phyloP scores from a whole-genome alignment of 2,329 filamentous ascomycete genomes.

The Knufia fluminis region DNA sequence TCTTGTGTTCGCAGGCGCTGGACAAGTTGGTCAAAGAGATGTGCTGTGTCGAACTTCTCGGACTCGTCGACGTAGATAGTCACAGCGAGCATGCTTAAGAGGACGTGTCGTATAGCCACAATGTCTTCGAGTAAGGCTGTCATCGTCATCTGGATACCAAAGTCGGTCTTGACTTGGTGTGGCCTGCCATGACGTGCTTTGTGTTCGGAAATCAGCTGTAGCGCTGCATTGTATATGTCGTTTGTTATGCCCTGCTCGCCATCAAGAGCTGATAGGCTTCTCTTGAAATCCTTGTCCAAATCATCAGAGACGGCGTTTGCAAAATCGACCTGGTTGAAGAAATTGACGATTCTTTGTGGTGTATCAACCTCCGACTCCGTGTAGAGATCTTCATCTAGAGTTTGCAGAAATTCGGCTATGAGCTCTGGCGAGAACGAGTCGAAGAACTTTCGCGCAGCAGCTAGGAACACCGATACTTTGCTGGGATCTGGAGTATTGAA shows the following conservation, averaged over 20 bases:
- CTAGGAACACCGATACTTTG: constrained; percentile 54
- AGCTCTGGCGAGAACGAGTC: constrained; percentile 62
- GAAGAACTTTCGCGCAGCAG: constrained; percentile 60
- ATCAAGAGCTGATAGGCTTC: constrained; percentile 57
- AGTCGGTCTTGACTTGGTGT: constrained; percentile 5
- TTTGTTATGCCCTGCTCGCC: constrained; percentile 41
- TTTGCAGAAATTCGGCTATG: constrained; percentile 56
- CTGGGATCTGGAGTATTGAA: constrained; percentile 43
- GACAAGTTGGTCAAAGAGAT: constrained; percentile 56
- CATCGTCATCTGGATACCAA: constrained; percentile 56
- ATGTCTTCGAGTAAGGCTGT: constrained; percentile 72
- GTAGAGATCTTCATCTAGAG: constrained; percentile 63
- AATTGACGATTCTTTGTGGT: constrained; percentile 63
- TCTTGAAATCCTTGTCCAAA: constrained; percentile 60
- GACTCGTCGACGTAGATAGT: constrained; percentile 71
- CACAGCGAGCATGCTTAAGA: constrained; percentile 74
- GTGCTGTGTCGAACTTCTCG: constrained; percentile 53
- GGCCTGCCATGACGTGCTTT: background rate
- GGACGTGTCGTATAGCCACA: constrained; percentile 60
- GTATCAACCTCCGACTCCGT: constrained; percentile 62
- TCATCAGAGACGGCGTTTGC: constrained; percentile 73
- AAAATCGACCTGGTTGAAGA: constrained; percentile 72
- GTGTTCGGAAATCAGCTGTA: constrained; percentile 32
- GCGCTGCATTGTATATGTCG: constrained; percentile 43
- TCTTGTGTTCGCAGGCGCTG: constrained; percentile 63